Conservation (phyloP, 345 rosid genomes). For the Luvunga scandens region DNA sequence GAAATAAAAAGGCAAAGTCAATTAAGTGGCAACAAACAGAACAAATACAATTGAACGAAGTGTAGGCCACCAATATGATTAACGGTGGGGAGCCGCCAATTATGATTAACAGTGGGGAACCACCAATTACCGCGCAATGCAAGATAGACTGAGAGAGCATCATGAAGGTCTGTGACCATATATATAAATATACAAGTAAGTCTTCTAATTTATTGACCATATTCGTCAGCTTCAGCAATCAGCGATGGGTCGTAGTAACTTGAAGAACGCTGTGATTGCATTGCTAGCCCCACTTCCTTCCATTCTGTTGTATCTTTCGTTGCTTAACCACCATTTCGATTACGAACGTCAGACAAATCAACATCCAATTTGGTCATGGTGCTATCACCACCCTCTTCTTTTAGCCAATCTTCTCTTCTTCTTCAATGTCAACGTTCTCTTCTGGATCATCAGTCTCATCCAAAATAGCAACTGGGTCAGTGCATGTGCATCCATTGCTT, state of each 20-base stretch:
- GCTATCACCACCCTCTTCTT: constrained; percentile 73
- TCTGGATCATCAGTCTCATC: constrained; percentile 78
- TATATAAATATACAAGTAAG: too few species aligned
- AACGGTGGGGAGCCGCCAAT: not conserved
- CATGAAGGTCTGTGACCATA: too few species aligned
- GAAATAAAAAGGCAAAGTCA: not conserved
- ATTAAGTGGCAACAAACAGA: not conserved
- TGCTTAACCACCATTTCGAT: constrained; percentile 38
- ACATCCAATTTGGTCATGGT: constrained; percentile 58
- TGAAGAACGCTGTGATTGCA: constrained; percentile 62
- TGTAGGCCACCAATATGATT: not conserved
- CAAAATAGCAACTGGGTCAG: constrained; percentile 87
- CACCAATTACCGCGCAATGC: too few species aligned
- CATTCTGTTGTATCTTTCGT: constrained; percentile 54
- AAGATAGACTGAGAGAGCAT: too few species aligned
- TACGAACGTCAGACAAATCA: constrained; percentile 13
- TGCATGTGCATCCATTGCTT: not conserved
- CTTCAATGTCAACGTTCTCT: constrained; percentile 86
- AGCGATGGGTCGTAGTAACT: constrained; percentile 23
- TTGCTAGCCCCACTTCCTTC: constrained; percentile 78
- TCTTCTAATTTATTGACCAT: too few species aligned
- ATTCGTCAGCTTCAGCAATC: too few species aligned
- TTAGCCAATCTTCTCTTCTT: constrained; percentile 79
- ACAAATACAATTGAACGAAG: too few species aligned
- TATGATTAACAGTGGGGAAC: not conserved